Base-by-base conservation (phyloP, 2,329 filamentous ascomycete species). In the Sporothrix mexicana region DNA sequence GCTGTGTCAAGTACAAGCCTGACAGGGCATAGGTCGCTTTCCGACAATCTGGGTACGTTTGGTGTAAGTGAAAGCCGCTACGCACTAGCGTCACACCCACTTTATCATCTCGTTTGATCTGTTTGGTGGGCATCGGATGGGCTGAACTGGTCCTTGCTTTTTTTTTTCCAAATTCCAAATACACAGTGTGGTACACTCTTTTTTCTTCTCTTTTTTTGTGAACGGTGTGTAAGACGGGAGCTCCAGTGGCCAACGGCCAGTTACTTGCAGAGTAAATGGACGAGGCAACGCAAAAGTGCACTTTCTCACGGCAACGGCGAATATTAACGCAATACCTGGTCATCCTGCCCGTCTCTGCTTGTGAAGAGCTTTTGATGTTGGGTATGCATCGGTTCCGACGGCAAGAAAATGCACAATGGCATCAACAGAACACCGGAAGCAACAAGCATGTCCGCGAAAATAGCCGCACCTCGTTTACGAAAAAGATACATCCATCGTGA, bases 21-120 rank as follows among this genome's bases (percentile, higher is more conserved):
- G 23, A 15, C 55, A 59, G 55, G 23, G 55, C 55, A 59, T 36
- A 59, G 55, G 55, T 36, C 55, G 25, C 15, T 64, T 47, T 45
- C 61, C 61, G 61, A 47, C 12, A 12, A 15, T 47, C n/a, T 64
- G 61, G 59, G 41, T 12, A 2, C 59, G 30, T 43, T 20, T 3
- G 61, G 61, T 64, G 61, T 64, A 64, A 64, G 61, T 64, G 17
- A 25, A n/a, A 64, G 36, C n/a, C 17, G 61, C 61, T 64, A 64
- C 61, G n/a, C 61, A 64, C 41, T 47, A 64, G 61, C 61, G 61
- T 23, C 61, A 43, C 30, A 62, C 10, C 57, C 57, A 62, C 43
- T 62, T 8, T 64, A 2, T n/a, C 10, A 23, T 9, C 17, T 43
- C 23, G 55, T 59, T 57, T 36, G 57, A 30, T 15, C 30, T 36